These are phyloP conservation scores for Amylostereum areolatum DNA, from an alignment of 1,284 basidiomycete species.

Conservation along the genomic window DNA sequence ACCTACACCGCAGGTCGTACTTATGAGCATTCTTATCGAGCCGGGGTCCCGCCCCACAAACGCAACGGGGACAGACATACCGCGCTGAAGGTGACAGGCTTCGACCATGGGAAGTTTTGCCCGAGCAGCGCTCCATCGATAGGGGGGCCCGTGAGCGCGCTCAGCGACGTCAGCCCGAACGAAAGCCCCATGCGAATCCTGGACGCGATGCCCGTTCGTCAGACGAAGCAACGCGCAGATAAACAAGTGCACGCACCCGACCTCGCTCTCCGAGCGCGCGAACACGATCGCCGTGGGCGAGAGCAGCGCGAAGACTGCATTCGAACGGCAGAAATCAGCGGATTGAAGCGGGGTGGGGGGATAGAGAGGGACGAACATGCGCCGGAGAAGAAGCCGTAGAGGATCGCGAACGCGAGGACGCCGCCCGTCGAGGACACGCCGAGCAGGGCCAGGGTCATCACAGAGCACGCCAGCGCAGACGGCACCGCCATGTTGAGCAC, in stretches of 20 bases:
- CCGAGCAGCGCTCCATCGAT: constrained; percentile 1
- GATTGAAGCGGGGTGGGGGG: no score
- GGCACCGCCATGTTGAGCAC: constrained; percentile 5
- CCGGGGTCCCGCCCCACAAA: no score
- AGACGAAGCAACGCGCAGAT: background rate
- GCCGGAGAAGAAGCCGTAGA: no score
- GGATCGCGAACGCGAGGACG: constrained; percentile 7
- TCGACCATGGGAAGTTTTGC: background rate
- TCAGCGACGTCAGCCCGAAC: background rate
- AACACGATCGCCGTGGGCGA: background rate
- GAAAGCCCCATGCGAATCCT: background rate
- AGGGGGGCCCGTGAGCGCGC: constrained; percentile 1
- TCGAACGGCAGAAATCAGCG: no score
- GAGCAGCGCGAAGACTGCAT: constrained; percentile 1
- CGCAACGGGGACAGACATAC: no score
- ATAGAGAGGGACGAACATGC: no score
- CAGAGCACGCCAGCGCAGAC: constrained; percentile 3
- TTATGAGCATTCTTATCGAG: no score
- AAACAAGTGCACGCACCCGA: constrained; percentile 1
- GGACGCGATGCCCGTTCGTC: background rate
- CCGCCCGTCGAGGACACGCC: constrained; percentile 9
- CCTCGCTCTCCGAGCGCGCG: background rate
- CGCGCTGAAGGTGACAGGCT: background rate
- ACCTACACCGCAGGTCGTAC: no score
- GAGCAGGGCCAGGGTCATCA: constrained; percentile 16